phyloP scores from a whole-genome alignment of 2,329 filamentous ascomycete species.

The Fusarium armeniacum region DNA sequence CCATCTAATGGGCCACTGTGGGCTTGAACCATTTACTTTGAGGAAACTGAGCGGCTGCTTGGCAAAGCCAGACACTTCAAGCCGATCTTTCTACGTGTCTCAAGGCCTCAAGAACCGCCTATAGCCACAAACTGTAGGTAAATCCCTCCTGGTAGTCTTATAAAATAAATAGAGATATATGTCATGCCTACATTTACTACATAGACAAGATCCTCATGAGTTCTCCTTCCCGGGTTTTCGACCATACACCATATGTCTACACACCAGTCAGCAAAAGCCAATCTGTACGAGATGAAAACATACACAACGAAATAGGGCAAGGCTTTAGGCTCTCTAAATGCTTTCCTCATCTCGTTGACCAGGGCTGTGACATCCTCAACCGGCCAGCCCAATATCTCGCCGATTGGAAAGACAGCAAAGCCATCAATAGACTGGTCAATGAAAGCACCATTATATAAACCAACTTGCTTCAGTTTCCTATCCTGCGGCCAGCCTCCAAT shows the following conservation, averaged over 20 bases:
- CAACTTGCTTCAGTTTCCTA: constrained; percentile 35
- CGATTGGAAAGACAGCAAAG: constrained; percentile 34
- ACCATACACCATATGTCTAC: constrained; percentile 34
- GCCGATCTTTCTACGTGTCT: not conserved
- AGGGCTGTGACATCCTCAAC: constrained; percentile 24
- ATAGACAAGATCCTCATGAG: not conserved
- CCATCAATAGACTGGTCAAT: constrained; percentile 36
- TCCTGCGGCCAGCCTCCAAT: constrained; percentile 40
- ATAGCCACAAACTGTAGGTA: not conserved
- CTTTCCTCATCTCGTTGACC: constrained; percentile 33
- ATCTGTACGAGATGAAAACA: not conserved
- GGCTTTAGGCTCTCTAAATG: constrained; percentile 16
- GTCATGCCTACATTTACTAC: not conserved
- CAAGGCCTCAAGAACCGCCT: not conserved
- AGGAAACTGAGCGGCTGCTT: not conserved
- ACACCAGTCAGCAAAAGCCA: not conserved
- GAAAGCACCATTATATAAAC: constrained; percentile 29
- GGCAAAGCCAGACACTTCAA: not conserved
- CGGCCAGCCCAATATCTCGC: constrained; percentile 39
- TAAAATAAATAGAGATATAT: not conserved
- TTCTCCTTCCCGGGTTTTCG: constrained; percentile 19
- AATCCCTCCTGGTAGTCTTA: not conserved
- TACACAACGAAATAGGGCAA: constrained; percentile 16
- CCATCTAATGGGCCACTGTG: constrained; percentile 2
- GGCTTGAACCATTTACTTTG: not conserved